Evolutionary conservation across 2,329 filamentous ascomycete genomes (phyloP).

Genomic region (Clathrospora elynae): DNA sequence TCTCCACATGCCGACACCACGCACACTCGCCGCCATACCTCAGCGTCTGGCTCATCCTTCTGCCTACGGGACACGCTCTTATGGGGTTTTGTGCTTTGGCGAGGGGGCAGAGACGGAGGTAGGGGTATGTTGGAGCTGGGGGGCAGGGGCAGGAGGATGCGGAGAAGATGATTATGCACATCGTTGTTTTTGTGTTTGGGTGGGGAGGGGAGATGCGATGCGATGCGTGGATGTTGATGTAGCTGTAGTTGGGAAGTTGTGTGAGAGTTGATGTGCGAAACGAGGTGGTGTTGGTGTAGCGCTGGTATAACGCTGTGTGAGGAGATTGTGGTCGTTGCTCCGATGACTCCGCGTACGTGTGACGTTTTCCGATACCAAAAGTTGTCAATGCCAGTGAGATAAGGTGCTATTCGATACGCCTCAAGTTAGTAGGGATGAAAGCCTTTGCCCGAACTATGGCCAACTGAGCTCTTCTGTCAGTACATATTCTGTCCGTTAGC

Average conservation of each 20-base stretch:
- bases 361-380: background rate
- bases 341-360: background rate
- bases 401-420: background rate
- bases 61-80: constrained; percentile 24
- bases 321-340: no score
- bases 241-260: no score
- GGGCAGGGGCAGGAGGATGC: constrained; percentile 32
- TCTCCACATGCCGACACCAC: constrained; percentile 28
- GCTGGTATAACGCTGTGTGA: no score
- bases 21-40: constrained; percentile 15
- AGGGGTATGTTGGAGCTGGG: constrained; percentile 23
- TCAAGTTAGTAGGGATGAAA: background rate
- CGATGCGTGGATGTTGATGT: constrained; percentile 6
- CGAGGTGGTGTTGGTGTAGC: background rate
- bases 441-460: no score
- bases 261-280: background rate
- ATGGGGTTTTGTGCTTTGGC: constrained; percentile 6
- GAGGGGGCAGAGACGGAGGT: constrained; percentile 22
- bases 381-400: background rate
- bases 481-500: constrained; percentile 2
- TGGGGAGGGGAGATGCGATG: background rate
- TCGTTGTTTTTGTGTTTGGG: constrained; percentile 9
- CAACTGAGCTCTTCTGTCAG: background rate
- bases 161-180: constrained; percentile 36
- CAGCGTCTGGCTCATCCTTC: constrained; percentile 14